Conservation (phyloP, 768 basidiomycete genomes). For the Chalciporus pseudorubinellus region DNA sequence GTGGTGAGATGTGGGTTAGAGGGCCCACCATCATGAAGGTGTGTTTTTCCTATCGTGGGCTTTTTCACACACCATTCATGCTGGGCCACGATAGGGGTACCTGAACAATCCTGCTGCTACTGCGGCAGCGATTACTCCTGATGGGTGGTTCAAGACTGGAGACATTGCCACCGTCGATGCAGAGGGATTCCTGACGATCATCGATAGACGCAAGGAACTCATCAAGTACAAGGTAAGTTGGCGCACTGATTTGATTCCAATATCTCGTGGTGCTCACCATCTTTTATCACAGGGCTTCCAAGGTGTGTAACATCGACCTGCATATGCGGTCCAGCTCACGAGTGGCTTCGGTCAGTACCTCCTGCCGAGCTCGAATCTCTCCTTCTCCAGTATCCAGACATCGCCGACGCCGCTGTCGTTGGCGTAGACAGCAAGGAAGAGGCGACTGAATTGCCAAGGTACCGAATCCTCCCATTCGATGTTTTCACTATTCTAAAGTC, state of each 20-base stretch:
- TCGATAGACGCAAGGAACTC: constrained; percentile 72
- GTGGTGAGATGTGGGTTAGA: constrained; percentile 81
- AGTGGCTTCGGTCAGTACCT: constrained; percentile 49
- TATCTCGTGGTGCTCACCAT: background rate
- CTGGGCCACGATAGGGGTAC: constrained; percentile 54
- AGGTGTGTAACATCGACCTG: constrained; percentile 42
- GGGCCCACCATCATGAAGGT: constrained; percentile 83
- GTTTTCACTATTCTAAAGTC: background rate
- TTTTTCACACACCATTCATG: background rate
- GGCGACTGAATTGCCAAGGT: constrained; percentile 82
- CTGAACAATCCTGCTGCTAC: constrained; percentile 72
- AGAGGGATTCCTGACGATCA: constrained; percentile 73
- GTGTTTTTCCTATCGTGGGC: background rate
- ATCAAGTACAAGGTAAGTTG: constrained; percentile 65
- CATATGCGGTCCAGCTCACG: background rate
- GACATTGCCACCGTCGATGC: constrained; percentile 68
- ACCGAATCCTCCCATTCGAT: background rate
- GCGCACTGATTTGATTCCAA: background rate
- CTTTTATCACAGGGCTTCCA: constrained; percentile 59
- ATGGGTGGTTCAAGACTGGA: constrained; percentile 88
- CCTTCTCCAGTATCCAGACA: constrained; percentile 67
- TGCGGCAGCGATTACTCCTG: constrained; percentile 59
- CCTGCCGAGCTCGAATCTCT: constrained; percentile 84
- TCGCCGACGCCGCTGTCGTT: constrained; percentile 81
- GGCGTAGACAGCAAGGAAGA: constrained; percentile 64